Conservation (phyloP, 1,284 basidiomycete genomes). For the Chiua sp. region DNA sequence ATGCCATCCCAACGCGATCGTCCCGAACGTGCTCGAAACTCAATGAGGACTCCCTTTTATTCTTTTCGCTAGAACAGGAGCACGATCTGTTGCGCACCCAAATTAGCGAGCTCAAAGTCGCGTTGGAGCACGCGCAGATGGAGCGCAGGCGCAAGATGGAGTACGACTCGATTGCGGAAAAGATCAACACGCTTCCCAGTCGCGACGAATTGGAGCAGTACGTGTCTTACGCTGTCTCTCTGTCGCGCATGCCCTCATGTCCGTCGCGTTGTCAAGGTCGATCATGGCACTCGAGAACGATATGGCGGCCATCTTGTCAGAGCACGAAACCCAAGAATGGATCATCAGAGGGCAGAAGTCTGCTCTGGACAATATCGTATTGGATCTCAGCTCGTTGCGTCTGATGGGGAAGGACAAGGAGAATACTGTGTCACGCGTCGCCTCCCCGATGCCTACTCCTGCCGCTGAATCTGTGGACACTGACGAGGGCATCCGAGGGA, state of each 20-base stretch:
- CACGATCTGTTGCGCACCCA: constrained; percentile 67
- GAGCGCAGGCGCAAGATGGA: constrained; percentile 78
- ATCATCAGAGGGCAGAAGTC: constrained; percentile 69
- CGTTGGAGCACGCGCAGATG: constrained; percentile 78
- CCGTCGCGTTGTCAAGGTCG: constrained; percentile 47
- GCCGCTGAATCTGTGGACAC: constrained; percentile 45
- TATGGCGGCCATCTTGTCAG: constrained; percentile 71
- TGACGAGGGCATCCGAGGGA: constrained; percentile 31
- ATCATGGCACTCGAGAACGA: constrained; percentile 76
- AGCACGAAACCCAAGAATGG: constrained; percentile 74
- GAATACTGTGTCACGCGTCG: constrained; percentile 41
- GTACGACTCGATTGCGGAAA: constrained; percentile 82
- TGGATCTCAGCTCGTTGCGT: constrained; percentile 63
- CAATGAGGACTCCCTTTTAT: not conserved
- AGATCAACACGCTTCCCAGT: constrained; percentile 76
- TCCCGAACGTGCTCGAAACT: not conserved
- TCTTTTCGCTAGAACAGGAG: constrained; percentile 59
- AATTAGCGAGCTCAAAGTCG: constrained; percentile 75
- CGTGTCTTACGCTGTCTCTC: constrained; percentile 30
- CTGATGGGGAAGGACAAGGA: constrained; percentile 71
- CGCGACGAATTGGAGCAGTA: constrained; percentile 76
- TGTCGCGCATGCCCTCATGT: not conserved
- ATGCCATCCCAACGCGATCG: too few species aligned
- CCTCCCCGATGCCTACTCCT: constrained; percentile 53
- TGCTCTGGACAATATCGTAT: constrained; percentile 67